A percentile compares a stretch with the other conserved stretches of the same genome.
Conservation (phyloP, 2,329 filamentous ascomycete genomes). For the Colletotrichum truncatum region DNA sequence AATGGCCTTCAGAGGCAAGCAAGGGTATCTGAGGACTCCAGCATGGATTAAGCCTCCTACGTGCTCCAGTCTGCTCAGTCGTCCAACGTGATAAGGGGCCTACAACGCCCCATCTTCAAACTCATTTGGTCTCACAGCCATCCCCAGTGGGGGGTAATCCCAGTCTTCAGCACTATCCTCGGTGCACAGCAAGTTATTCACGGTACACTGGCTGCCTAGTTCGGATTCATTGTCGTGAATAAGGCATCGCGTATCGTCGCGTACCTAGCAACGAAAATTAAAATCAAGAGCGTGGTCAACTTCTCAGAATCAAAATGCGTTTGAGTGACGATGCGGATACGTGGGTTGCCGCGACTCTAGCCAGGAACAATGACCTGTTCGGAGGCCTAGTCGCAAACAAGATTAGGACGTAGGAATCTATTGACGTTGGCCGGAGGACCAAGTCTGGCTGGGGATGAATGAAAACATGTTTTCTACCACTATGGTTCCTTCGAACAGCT, state of each 20-base stretch:
- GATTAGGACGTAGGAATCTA: too few relatives aligned
- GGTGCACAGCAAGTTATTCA: neutral
- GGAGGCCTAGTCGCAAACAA: neutral
- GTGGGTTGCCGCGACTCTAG: neutral
- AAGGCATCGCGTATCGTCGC: neutral
- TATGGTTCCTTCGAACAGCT: too few relatives aligned
- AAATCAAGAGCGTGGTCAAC: neutral
- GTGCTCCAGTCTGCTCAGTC: conserved; percentile 13
- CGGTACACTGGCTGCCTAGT: neutral
- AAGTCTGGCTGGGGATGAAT: too few relatives aligned
- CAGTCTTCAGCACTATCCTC: neutral
- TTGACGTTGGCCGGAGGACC: too few relatives aligned
- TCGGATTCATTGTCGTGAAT: neutral
- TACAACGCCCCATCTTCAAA: conserved; percentile 17
- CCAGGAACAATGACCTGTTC: neutral
- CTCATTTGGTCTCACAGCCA: conserved; percentile 23
- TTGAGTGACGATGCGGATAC: neutral
- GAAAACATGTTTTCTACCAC: too few relatives aligned
- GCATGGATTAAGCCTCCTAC: conserved; percentile 24
- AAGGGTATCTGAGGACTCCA: conserved; percentile 1
- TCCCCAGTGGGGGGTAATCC: conserved; percentile 8
- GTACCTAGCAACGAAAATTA: neutral
- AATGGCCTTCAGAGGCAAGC: neutral
- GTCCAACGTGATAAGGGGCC: conserved; percentile 20
- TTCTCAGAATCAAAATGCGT: neutral